Evolutionary conservation across 2,329 filamentous ascomycete genomes (phyloP).

Genomic region (Zymoseptoria tritici): DNA sequence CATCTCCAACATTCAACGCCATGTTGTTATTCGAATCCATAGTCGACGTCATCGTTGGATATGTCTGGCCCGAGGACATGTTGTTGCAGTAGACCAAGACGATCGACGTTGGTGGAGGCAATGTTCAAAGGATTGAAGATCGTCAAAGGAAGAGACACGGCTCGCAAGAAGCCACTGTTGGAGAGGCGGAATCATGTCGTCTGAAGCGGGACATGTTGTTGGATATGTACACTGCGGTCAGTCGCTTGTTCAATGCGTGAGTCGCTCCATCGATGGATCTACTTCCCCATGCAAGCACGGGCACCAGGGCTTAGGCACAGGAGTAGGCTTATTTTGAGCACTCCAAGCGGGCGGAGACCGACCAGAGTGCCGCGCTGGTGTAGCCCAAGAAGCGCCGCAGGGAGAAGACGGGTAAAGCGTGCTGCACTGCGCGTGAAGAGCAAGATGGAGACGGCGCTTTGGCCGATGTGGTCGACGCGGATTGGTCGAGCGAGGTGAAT

Average conservation of each 20-base stretch:
- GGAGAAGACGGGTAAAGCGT: neutral
- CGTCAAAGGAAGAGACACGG: conserved; percentile 9
- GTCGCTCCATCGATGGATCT: conserved; percentile 12
- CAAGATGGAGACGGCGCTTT: neutral
- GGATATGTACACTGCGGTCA: conserved; percentile 19
- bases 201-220: conserved; percentile 24
- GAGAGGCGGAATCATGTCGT: conserved; percentile 14
- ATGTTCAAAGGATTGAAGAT: conserved; percentile 20
- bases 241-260: conserved; percentile 5
- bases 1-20: neutral
- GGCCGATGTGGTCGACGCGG: neutral
- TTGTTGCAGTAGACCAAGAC: conserved; percentile 7
- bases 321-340: conserved; percentile 23
- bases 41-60: conserved; percentile 19
- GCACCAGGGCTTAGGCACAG: conserved; percentile 18
- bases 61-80: conserved; percentile 27
- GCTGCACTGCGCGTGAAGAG: neutral
- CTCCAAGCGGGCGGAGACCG: conserved; percentile 9
- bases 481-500: neutral
- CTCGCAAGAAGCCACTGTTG: conserved; percentile 17
- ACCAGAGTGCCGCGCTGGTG: conserved; percentile 13
- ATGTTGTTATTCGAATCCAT: conserved; percentile 14
- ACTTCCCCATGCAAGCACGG: conserved; percentile 16
- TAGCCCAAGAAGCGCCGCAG: conserved; percentile 13
- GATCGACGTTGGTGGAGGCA: conserved; percentile 18